Base-by-base conservation (phyloP, 2,329 filamentous ascomycete genomes). In the Leptographium wingfieldii region DNA sequence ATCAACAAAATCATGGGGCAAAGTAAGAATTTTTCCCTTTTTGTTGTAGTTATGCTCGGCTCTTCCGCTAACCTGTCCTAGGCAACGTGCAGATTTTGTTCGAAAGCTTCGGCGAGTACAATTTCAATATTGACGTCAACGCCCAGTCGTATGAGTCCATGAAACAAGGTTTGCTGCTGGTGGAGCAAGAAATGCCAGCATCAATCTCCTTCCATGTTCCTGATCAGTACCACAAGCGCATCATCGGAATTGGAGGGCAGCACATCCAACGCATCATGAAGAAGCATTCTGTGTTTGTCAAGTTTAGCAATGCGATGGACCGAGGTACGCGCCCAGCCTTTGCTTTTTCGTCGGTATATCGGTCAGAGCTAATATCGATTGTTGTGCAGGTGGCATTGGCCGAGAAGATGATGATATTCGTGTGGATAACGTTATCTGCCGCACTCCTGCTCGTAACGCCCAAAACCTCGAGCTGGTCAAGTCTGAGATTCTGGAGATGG, bases 1-100 rank as follows among this genome's bases (percentile, higher is more conserved):
- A 99, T 99, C 74, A 99, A 99, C 80, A 99, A 99, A 80, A 99
- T 99, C 69, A 99, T 99, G 94, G 94, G 92, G 29, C 92, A 97
- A 73, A 96, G 92, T 82, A 73, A 65, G 78, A 2, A 1, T 19
- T 35, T 16, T n/a, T 25, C n/a, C 10, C 9, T 11, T 4, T 14
- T 3, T 40, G 38, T 40, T 16, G 38, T 16, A 1, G 12, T 12
- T 14, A 10, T 11, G 33, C 25, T 19, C 16, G 2, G 19, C n/a
- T 46, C 29, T 19, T 31, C 5, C 4, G 27, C 35, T 33, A 27
- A 55, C 25, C 25, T 14, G 5, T 27, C 51, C 31, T 22, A 85
- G 84, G 84, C 80, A 96, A 95, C 67, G 94, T 99, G 14, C 94
- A 99, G 74, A 97, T 99, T 69, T 92, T 99, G 64, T 99, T 99